phyloP scores from a whole-genome alignment of 805 yeast genomes.

The Metschnikowia amazonensis region DNA sequence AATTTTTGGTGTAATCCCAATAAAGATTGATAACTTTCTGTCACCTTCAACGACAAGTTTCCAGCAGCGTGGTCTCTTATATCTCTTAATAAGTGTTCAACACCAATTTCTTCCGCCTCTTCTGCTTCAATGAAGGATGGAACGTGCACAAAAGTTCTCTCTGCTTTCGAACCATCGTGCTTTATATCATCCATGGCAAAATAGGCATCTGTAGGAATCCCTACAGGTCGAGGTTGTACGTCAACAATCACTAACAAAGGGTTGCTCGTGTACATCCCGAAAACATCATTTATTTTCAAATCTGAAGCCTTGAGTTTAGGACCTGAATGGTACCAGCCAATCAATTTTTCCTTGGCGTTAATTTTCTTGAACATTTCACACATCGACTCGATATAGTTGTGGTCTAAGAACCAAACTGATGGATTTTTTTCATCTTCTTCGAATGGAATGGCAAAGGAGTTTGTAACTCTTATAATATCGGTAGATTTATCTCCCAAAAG shows the following conservation, averaged over 20 bases:
- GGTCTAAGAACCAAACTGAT: conserved; percentile 95
- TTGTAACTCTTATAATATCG: conserved; percentile 67
- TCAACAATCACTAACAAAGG: conserved; percentile 89
- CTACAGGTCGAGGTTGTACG: conserved; percentile 78
- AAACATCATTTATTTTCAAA: conserved; percentile 81
- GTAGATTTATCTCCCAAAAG: conserved; percentile 75
- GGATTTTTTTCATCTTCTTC: conserved; percentile 94
- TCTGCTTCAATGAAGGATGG: conserved; percentile 94
- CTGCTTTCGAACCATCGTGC: conserved; percentile 91
- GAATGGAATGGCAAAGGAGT: conserved; percentile 95
- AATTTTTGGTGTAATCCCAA: conserved; percentile 81
- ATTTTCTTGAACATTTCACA: conserved; percentile 96
- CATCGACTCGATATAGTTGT: conserved; percentile 93
- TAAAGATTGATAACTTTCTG: conserved; percentile 84
- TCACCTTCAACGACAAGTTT: conserved; percentile 75
- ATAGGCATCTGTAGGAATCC: conserved; percentile 95
- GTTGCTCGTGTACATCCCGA: conserved; percentile 74
- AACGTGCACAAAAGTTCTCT: conserved; percentile 87
- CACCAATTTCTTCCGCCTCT: conserved; percentile 99
- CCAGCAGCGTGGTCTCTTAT: conserved; percentile 97
- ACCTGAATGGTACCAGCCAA: conserved; percentile 99
- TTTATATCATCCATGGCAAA: conserved; percentile 91
- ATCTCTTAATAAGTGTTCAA: conserved; percentile 91
- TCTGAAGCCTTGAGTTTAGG: conserved; percentile 88
- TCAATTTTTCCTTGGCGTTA: conserved; percentile 90